A percentile compares a stretch with the other conserved stretches of the same genome.
phyloP scores from a whole-genome alignment of 2,329 filamentous ascomycete species.

The Cordyceps javanica region DNA sequence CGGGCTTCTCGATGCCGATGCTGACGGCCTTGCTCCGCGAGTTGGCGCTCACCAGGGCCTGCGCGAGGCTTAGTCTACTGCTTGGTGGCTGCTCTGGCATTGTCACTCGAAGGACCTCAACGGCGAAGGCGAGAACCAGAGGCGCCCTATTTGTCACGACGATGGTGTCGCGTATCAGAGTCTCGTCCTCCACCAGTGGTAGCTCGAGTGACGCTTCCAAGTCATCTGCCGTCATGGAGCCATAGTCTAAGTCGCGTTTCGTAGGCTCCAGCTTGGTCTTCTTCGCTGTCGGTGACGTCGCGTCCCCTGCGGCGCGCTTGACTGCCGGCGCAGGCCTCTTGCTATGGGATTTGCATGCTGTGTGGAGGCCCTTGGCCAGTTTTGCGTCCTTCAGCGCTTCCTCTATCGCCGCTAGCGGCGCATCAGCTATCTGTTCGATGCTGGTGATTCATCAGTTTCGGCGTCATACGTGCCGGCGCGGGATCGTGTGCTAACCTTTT shows the following conservation, averaged over 20 bases:
- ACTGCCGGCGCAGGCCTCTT: constrained; percentile 28
- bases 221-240: constrained; percentile 45
- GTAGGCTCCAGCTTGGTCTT: constrained; percentile 28
- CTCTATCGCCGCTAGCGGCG: constrained; percentile 38
- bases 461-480: not conserved
- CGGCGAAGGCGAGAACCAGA: constrained; percentile 72
- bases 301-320: constrained; percentile 25
- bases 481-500: constrained; percentile 42
- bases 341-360: constrained; percentile 47
- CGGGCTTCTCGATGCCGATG: constrained; percentile 63
- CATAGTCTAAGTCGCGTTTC: constrained; percentile 31
- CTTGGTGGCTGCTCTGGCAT: constrained; percentile 82
- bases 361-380: constrained; percentile 43
- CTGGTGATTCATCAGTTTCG: constrained; percentile 24
- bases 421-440: constrained; percentile 49
- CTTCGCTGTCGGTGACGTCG: constrained; percentile 20
- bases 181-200: constrained; percentile 52
- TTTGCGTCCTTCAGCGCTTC: constrained; percentile 42
- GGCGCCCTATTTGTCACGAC: constrained; percentile 77
- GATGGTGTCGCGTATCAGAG: constrained; percentile 48
- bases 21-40: constrained; percentile 70
- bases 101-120: constrained; percentile 67
- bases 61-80: constrained; percentile 75
- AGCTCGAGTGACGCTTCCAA: constrained; percentile 58
- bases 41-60: constrained; percentile 78